Conservation (phyloP, 139 green algal species). For the Chlamydomonas asymmetrica region DNA sequence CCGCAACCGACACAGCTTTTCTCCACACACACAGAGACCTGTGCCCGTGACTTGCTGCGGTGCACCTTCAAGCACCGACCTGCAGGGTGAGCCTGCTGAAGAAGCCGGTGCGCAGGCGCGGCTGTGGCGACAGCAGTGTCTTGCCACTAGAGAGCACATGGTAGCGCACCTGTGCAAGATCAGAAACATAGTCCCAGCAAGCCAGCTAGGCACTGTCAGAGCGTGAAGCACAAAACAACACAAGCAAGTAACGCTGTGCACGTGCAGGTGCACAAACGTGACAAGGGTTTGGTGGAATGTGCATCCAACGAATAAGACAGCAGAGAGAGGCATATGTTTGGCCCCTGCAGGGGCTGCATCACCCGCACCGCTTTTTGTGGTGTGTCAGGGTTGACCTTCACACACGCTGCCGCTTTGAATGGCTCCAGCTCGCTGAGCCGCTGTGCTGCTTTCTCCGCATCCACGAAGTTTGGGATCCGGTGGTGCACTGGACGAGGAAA, state of each 20-base stretch:
- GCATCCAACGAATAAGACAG: too few species aligned
- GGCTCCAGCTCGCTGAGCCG: constrained; percentile 59
- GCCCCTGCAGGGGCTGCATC: too few species aligned
- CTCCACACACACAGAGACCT: too few species aligned
- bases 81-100: constrained; percentile 62
- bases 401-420: constrained; percentile 47
- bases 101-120: constrained; percentile 77
- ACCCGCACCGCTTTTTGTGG: constrained; percentile 67
- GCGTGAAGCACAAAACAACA: too few species aligned
- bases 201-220: background rate
- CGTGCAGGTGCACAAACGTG: background rate
- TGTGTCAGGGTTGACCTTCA: constrained; percentile 84
- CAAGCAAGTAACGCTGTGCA: too few species aligned
- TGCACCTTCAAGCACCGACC: too few species aligned
- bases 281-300: background rate
- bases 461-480: constrained; percentile 83
- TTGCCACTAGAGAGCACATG: constrained; percentile 59
- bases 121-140: constrained; percentile 73
- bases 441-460: constrained; percentile 64
- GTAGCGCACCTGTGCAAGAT: constrained; percentile 42
- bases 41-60: too few species aligned
- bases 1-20: too few species aligned
- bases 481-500: constrained; percentile 77
- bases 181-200: background rate
- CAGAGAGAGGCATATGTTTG: too few species aligned